Conservation (phyloP, 176 grass and related monocot species). For the Saccharum officinarum region DNA sequence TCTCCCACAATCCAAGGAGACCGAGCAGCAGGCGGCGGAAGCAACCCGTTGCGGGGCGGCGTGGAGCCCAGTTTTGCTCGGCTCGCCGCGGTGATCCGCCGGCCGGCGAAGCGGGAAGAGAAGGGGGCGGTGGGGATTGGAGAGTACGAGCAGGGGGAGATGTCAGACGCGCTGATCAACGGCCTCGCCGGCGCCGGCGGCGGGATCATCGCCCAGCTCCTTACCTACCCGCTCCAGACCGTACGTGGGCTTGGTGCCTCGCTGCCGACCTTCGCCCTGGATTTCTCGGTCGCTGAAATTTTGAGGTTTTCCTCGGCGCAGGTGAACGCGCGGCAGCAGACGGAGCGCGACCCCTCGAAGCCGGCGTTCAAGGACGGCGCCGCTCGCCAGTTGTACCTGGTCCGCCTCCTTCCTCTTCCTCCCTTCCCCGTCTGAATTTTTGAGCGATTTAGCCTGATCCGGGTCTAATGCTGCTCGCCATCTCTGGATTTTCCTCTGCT, state of each 20-base stretch:
- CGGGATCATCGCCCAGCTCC: conserved; percentile 85
- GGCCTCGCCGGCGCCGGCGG: conserved; percentile 88
- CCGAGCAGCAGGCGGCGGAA: conserved; percentile 8
- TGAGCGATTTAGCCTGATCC: conserved; percentile 14
- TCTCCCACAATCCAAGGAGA: conserved; percentile 17
- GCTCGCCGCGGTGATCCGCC: conserved; percentile 18
- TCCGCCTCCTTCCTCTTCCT: conserved; percentile 14
- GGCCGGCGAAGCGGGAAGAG: neutral
- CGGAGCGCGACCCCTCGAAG: conserved; percentile 75
- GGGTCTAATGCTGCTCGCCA: conserved; percentile 29
- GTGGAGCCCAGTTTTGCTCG: neutral
- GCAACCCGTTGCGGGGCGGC: conserved; percentile 2
- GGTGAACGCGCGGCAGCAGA: conserved; percentile 98
- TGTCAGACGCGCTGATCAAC: conserved; percentile 95
- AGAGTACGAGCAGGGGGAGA: conserved; percentile 6
- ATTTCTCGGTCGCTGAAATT: neutral
- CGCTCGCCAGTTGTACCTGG: conserved; percentile 70
- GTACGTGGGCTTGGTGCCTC: conserved; percentile 27
- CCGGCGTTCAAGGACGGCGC: conserved; percentile 68
- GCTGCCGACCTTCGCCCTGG: neutral
- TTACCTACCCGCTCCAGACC: conserved; percentile 90
- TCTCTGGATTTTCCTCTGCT: conserved; percentile 32
- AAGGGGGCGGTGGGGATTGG: neutral
- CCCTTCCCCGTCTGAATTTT: neutral
- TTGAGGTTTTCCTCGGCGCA: conserved; percentile 40